Percentiles rank a stretch among this genome's conserved stretches.
These are phyloP conservation scores for Podaxis mareebaensis DNA, from an alignment of 768 basidiomycete genomes.

Conservation along the genomic window DNA sequence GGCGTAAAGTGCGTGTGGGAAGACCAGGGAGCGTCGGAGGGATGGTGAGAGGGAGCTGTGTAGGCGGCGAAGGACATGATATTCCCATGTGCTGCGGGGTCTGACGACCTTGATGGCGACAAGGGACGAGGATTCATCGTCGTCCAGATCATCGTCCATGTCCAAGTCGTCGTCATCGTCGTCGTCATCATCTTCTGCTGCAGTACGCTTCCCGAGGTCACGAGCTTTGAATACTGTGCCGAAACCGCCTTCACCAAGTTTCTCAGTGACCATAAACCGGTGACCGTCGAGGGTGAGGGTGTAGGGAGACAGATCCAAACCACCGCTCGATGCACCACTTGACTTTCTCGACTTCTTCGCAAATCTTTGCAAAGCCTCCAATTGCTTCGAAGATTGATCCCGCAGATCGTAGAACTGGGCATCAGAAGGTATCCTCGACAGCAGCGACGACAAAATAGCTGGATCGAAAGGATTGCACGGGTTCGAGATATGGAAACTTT, in stretches of 20 bases:
- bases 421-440: slow-evolving; percentile 65
- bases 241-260: slow-evolving; percentile 96
- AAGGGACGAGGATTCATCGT: slow-evolving; percentile 53
- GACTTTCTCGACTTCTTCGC: slow-evolving; percentile 51
- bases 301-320: slow-evolving; percentile 41
- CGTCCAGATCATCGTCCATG: slow-evolving; percentile 55
- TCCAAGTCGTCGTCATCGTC: slow-evolving; percentile 51
- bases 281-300: slow-evolving; percentile 62
- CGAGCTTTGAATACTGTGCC: slow-evolving; percentile 91
- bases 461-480: slow-evolving; percentile 88
- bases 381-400: slow-evolving; percentile 50
- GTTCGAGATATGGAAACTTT: slow-evolving; percentile 74
- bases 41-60: slow-evolving; percentile 64
- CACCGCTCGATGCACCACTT: slow-evolving; percentile 35
- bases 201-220: slow-evolving; percentile 44
- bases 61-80: slow-evolving; percentile 77
- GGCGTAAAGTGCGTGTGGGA: slow-evolving; percentile 77
- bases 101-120: slow-evolving; percentile 92
- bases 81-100: slow-evolving; percentile 92
- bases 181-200: slow-evolving; percentile 51
- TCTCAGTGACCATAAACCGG: slow-evolving; percentile 72
- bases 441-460: slow-evolving; percentile 58
- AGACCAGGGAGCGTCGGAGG: slow-evolving; percentile 68
- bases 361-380: slow-evolving; percentile 75
- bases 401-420: slow-evolving; percentile 61